Evolutionary conservation across 148 eudicot genomes (phyloP).

Genomic region (Arctostaphylos glauca): DNA sequence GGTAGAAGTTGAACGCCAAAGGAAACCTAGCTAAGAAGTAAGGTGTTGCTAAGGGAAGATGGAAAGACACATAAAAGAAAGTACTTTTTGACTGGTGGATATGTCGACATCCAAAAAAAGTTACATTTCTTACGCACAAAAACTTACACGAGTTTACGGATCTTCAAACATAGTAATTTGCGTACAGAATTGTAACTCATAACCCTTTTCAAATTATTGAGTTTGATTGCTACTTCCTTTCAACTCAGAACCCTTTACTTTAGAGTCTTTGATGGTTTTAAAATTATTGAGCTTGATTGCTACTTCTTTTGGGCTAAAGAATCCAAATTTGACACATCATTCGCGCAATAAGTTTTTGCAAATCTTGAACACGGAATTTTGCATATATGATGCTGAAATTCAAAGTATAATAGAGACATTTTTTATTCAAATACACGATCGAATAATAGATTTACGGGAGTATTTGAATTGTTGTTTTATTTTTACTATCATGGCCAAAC

Average conservation of each 20-base stretch:
- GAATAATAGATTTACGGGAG: neutral
- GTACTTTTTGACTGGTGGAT: neutral
- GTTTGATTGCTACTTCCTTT: neutral
- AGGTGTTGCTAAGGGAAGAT: neutral
- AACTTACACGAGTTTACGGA: neutral
- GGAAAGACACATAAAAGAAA: neutral
- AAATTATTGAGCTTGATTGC: neutral
- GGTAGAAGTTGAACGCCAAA: neutral
- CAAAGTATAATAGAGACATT: neutral
- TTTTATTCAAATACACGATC: neutral
- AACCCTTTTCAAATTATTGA: neutral
- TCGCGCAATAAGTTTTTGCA: neutral
- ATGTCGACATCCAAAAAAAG: neutral
- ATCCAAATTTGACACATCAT: neutral
- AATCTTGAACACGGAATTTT: neutral
- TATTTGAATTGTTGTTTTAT: neutral
- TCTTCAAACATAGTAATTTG: neutral
- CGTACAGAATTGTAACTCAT: neutral
- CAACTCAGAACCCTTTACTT: neutral
- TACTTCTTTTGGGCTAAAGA: neutral
- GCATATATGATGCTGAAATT: too few relatives aligned
- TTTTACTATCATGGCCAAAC: neutral
- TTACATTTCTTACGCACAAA: neutral
- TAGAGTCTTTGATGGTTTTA: neutral
- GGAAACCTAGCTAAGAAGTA: neutral